These are phyloP conservation scores for Capsella bursapastoris DNA, from an alignment of 345 rosid genomes.

Conservation along the genomic window DNA sequence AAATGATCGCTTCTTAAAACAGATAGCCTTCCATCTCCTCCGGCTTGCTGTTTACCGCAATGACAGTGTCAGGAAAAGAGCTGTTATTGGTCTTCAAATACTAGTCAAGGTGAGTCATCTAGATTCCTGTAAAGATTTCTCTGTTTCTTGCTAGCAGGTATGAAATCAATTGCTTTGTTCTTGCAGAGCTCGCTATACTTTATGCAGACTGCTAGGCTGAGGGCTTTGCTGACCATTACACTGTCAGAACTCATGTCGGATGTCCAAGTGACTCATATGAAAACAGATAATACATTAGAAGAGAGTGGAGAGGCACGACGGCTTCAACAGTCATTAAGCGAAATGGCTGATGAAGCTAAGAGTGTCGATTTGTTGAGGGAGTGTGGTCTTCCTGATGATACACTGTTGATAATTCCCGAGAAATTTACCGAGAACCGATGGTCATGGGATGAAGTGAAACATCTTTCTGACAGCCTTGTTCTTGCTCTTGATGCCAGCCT, in stretches of 20 bases:
- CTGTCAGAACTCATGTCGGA: slow-evolving; percentile 97
- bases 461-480: slow-evolving; percentile 77
- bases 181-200: slow-evolving; percentile 93
- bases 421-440: slow-evolving; percentile 68
- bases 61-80: slow-evolving; percentile 90
- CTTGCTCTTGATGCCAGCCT: slow-evolving; percentile 97
- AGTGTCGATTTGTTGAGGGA: slow-evolving; percentile 68
- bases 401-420: slow-evolving; percentile 61
- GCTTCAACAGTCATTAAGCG: slow-evolving; percentile 86
- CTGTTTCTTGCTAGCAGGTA: slow-evolving; percentile 17
- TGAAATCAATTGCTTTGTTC: slow-evolving; percentile 38
- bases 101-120: slow-evolving; percentile 74
- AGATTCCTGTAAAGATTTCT: slow-evolving; percentile 36
- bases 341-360: slow-evolving; percentile 87
- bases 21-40: slow-evolving; percentile 96
- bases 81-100: slow-evolving; percentile 93
- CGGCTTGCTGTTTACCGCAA: slow-evolving; percentile 95
- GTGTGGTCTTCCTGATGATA: slow-evolving; percentile 82
- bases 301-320: slow-evolving; percentile 97
- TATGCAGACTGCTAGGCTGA: slow-evolving; percentile 92
- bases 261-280: slow-evolving; percentile 96
- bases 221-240: slow-evolving; percentile 95
- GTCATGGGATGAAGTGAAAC: slow-evolving; percentile 91
- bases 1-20: slow-evolving; percentile 98
- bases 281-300: slow-evolving; percentile 87